Evolutionary conservation across 2,329 filamentous ascomycete species (phyloP).

Genomic region (Botrytis deweyae): DNA sequence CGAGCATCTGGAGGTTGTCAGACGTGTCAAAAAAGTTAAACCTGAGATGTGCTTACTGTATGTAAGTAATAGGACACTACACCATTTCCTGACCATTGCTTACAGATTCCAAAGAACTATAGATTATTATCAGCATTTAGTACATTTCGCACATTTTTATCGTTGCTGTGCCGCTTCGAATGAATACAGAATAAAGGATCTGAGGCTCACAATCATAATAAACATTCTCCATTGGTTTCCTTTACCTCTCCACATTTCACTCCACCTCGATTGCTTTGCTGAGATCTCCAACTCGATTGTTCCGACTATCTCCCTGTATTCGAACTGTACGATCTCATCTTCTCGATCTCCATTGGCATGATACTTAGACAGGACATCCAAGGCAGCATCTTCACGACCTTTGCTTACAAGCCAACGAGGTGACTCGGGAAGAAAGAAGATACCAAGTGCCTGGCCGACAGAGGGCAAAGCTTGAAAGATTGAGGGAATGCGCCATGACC

Average conservation of each 20-base stretch:
- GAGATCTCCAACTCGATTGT: slow-evolving; percentile 24
- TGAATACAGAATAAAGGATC: too few relatives aligned
- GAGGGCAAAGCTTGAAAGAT: slow-evolving; percentile 27
- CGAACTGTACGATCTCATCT: slow-evolving; percentile 48
- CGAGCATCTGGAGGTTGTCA: slow-evolving; percentile 24
- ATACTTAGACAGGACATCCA: slow-evolving; percentile 51
- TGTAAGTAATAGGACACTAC: slow-evolving; percentile 42
- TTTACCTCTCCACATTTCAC: slow-evolving; percentile 21
- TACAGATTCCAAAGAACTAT: slow-evolving; percentile 27
- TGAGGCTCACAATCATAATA: slow-evolving; percentile 22
- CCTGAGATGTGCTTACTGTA: slow-evolving; percentile 24
- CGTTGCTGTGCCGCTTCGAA: background rate
- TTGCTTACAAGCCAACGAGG: slow-evolving; percentile 59
- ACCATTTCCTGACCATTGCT: slow-evolving; percentile 32
- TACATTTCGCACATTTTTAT: background rate
- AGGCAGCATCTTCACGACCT: slow-evolving; percentile 51
- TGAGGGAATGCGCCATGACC: slow-evolving; percentile 29
- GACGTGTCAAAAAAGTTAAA: background rate
- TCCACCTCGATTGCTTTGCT: slow-evolving; percentile 42
- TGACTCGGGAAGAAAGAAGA: slow-evolving; percentile 57
- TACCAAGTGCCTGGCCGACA: slow-evolving; percentile 41
- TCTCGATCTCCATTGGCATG: slow-evolving; percentile 54
- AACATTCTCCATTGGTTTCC: slow-evolving; percentile 26
- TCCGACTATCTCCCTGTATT: slow-evolving; percentile 35
- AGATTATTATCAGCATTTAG: background rate